Base-by-base conservation (phyloP, 371 early-diverging fungal species). In the Mortierella sp. region DNA sequence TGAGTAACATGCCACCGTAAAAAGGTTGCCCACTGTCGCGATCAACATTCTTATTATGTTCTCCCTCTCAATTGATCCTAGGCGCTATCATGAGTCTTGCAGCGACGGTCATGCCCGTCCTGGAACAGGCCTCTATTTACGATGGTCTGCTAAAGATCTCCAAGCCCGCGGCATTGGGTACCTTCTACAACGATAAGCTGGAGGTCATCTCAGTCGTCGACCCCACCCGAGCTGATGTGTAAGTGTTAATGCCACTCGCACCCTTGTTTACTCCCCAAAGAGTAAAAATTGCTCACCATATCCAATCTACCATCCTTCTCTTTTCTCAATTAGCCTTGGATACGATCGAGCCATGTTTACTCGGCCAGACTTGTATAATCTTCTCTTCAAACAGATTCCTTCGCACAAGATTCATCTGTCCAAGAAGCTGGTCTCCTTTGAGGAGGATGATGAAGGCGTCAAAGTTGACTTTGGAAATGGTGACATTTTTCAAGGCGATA, bases 371-470 rank as follows among this genome's bases (percentile, higher is more conserved):
- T n/a, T 79, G 0, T 74, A 74, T 31, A 39, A 67, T 9, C 2
- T 79, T 10, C 50, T 79, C 4, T 19, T 29, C 16, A 40, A 16
- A 24, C 29, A 22, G 0, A 64, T 79, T 10, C 79, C 79, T 0
- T 2, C 24, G 2, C 39, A 74, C 10, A 67, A 55, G 45, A 58
- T 79, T 40, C 71, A 63, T 19, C n/a, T 67, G 22, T 16, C 29
- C 47, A 79, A 79, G 19, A 63, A 40, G 34, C 58, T 79, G 6
- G 2, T 68, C 0, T 47, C 47, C 0, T 43, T 74, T 34, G 1
- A 19, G 1, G 68, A 79, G 40, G 45, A 73, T 29, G 41, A 79
- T 6, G 37, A 64, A 9, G 79, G 75, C 4, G 79, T 79, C 29
- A 40, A 41, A 40, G 22, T 79, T n/a, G 22, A 41, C 0, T 66